Evolutionary conservation across 352 stramenopile genomes (phyloP), one percentile per base, ranked within the genome.

Genomic region (Pythium diclinum): DNA sequence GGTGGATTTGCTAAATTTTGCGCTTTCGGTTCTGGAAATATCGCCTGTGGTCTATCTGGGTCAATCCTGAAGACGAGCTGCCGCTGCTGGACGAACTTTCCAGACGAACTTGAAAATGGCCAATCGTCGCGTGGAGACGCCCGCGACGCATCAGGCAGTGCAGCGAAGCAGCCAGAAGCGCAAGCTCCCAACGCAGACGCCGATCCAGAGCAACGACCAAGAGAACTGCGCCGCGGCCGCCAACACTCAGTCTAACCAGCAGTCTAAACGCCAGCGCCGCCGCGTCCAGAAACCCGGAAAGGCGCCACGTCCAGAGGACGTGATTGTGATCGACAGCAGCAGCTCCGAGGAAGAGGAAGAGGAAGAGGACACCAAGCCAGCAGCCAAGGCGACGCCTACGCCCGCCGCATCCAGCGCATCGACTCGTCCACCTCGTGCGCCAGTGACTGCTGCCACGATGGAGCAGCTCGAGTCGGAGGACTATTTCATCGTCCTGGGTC

Each of bases 401-500:
- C 2, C 19, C 25, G 14, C 42, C 28, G 23, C 25, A 47, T 57
- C 44, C 33, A 54, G 34, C 6, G 34, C 17, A 33, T 21, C 52
- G 13, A 10, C 16, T 3, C 44, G 44, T 30, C 44, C 44, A 30
- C n/a, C 7, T 5, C 44, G 44, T 16, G 40, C 56, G 3, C 19
- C 55, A 54, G 49, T 36, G 8, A 42, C 67, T 59, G 63, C 59
- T 56, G 51, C 38, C 16, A 48, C 46, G 16, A 76, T 79, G 61
- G 57, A 59, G 9, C 75, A 87, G 28, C 63, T 91, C 17, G 75
- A 92, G 36, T 89, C 85, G 23, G 74, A 88, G 58, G 81, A 94
- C 61, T 91, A 91, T 65, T 93, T 91, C 51, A 67, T 75, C 25
- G 74, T 91, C 40, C 69, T 93, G 33, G 74, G 74, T 4, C 59